Percentiles rank a stretch among this genome's conserved stretches.
Evolutionary conservation across 2,329 filamentous ascomycete genomes (phyloP).

Genomic region (Aureobasidium namibiae): DNA sequence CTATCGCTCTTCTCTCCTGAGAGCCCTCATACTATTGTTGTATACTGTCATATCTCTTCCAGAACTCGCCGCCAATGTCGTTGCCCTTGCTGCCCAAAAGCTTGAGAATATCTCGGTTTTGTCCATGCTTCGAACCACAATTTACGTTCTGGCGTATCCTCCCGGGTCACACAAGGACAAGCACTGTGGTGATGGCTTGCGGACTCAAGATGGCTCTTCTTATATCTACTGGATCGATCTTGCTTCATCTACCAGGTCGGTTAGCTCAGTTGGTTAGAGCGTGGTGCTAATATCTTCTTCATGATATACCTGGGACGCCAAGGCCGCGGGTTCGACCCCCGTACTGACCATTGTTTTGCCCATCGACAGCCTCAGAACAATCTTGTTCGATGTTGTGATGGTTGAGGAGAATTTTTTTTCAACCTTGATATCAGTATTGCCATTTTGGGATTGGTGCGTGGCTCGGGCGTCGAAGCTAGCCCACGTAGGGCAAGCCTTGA

Average conservation of each 20-base stretch:
- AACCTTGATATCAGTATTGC: too few species aligned
- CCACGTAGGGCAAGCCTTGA: too few species aligned
- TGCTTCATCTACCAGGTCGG: conserved; percentile 1
- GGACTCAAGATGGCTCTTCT: too few species aligned
- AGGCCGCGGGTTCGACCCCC: conserved; percentile 24
- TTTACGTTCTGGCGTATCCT: too few species aligned
- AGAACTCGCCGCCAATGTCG: neutral
- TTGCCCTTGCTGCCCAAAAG: neutral
- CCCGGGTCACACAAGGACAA: too few species aligned
- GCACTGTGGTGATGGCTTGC: too few species aligned
- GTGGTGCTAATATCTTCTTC: conserved; percentile 22
- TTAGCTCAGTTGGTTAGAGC: conserved; percentile 25
- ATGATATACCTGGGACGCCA: conserved; percentile 17
- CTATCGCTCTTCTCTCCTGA: neutral
- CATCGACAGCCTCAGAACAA: neutral
- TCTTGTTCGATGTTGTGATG: neutral
- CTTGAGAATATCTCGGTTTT: too few species aligned
- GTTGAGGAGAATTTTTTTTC: neutral
- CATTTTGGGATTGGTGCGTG: too few species aligned
- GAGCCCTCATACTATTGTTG: neutral
- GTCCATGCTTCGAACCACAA: too few species aligned
- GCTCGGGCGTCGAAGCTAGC: too few species aligned
- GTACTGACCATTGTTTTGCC: conserved; percentile 16
- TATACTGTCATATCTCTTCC: too few species aligned
- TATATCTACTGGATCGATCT: neutral